Base-by-base conservation (phyloP, 306 rosid genomes). In the Malus fusca region DNA sequence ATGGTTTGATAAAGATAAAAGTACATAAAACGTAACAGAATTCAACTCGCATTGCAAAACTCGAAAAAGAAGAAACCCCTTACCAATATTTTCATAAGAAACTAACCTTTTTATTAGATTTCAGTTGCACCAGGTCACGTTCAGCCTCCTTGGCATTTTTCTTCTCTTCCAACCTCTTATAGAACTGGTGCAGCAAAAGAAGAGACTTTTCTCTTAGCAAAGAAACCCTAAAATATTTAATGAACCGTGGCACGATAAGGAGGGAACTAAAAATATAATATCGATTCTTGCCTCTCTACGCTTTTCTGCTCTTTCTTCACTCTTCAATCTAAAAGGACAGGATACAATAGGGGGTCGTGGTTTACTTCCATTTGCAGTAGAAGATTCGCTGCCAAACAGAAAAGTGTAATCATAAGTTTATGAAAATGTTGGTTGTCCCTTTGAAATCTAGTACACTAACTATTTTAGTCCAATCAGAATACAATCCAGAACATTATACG, bases 241-340 rank as follows among this genome's bases (percentile, higher is more conserved):
- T 61, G 60, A 62, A 74, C 61, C 69, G 25, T 30, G 52, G 25
- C 56, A 60, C 12, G 8, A 35, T 18, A 33, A 60, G 28, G 43
- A 42, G 6, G 13, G n/a, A 58, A 75, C 40, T 25, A 13, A 31
- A 40, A 77, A 4, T 37, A 51, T 4, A 30, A 81, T 58, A n/a
- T 74, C 30, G 70, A 80, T 60, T 74, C 87, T 85, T 86, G 72
- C 99, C 91, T 96, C 97, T 85, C 86, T 92, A 62, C 96, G 91
- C 76, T 96, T 96, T 73, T 81, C 90, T 66, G 88, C 99, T 88
- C 99, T 90, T 86, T 91, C 97, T 78, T 90, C 96, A 82, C 92
- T 96, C 88, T 77, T 88, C 80, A 95, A 84, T 77, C 73, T 92
- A 73, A 92, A 96, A 62, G 98, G 93, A 28, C 84, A 76, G 66